Base-by-base conservation (phyloP, 2,329 filamentous ascomycete species). In the Cercospora zeae-maydis region DNA sequence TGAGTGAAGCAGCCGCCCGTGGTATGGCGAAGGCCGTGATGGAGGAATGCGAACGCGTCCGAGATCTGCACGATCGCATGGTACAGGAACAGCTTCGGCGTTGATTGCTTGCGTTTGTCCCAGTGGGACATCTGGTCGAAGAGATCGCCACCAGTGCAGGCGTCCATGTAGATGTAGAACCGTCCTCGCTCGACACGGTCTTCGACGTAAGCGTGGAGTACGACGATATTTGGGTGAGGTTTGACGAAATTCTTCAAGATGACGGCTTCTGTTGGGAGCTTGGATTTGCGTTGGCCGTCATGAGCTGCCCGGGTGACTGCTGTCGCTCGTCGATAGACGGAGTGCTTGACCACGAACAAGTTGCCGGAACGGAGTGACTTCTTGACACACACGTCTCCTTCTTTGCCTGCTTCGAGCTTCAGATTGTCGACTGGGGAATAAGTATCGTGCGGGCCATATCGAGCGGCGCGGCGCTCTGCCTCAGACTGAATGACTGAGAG, bases 41-140 rank as follows among this genome's bases (percentile, higher is more conserved):
- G 70, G 9, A 67, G 10, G 37, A 63, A 70, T 4, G 69, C 63
- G 3, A 72, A 54, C 1, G 58, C 66, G 4, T 66, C 42, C 14
- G 53, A 34, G 14, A 69, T 16, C 13, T 62, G 39, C 16, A 67
- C 55, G 34, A 66, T 57, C 31, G 64, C 30, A 16, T 70, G 66
- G 6, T 67, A 64, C 2, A 67, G 16, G 37, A 69, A 69, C 1
- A 27, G 21, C 16, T 60, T 58, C 4, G 64, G 64, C 2, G 55
- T 33, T 3, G 16, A n/a, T 2, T 19, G 4, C 4, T 42, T n/a
- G 7, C 61, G 13, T 3, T 36, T 14, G 9, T 13, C 14, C 42
- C 39, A 58, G 37, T 55, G 55, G 1, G 13, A 1, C 8, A 60
- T 49, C 33, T 65, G 63, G 2, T 47, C 47, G 11, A 33, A 24